Evolutionary conservation across 2,329 filamentous ascomycete genomes (phyloP).

Genomic region (Paecilomyces fulvus): DNA sequence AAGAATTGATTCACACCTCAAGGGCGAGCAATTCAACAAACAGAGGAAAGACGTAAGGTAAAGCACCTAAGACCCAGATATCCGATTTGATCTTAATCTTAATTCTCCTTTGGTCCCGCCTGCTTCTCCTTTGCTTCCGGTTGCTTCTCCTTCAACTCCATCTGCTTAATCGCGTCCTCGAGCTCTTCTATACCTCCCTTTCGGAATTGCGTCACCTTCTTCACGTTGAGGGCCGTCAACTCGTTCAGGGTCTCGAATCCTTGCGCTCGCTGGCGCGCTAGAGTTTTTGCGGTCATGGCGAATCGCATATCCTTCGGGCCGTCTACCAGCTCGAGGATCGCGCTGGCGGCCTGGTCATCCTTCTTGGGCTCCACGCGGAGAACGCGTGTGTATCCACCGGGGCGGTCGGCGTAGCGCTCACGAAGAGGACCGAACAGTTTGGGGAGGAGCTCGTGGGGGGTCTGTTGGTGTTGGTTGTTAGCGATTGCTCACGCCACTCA

Average conservation of each 20-base stretch:
- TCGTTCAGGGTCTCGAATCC: constrained; percentile 55
- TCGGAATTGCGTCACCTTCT: constrained; percentile 74
- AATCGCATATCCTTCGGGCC: constrained; percentile 90
- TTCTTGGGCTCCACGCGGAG: constrained; percentile 85
- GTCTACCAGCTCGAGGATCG: constrained; percentile 91
- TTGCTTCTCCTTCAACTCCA: constrained; percentile 48
- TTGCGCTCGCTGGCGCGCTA: constrained; percentile 52
- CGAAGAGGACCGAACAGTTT: constrained; percentile 83
- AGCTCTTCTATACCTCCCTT: constrained; percentile 58
- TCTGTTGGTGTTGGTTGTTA: constrained; percentile 15
- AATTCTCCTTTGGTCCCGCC: constrained; percentile 10
- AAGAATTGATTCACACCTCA: not conserved
- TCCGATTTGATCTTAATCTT: not conserved
- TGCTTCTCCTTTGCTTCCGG: no score
- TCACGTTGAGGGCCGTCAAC: constrained; percentile 67
- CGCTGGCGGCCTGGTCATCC: constrained; percentile 77
- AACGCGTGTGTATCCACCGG: constrained; percentile 91
- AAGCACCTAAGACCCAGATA: not conserved
- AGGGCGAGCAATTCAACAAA: not conserved
- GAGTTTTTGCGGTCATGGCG: constrained; percentile 79
- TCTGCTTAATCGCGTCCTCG: constrained; percentile 48
- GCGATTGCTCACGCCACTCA: not conserved
- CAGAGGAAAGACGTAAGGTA: not conserved
- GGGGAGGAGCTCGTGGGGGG: constrained; percentile 47
- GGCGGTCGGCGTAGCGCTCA: constrained; percentile 66